Percentiles rank a stretch among this genome's conserved stretches.
Evolutionary conservation across 2,329 filamentous ascomycete genomes (phyloP).

Genomic region (Colletotrichum siamense): DNA sequence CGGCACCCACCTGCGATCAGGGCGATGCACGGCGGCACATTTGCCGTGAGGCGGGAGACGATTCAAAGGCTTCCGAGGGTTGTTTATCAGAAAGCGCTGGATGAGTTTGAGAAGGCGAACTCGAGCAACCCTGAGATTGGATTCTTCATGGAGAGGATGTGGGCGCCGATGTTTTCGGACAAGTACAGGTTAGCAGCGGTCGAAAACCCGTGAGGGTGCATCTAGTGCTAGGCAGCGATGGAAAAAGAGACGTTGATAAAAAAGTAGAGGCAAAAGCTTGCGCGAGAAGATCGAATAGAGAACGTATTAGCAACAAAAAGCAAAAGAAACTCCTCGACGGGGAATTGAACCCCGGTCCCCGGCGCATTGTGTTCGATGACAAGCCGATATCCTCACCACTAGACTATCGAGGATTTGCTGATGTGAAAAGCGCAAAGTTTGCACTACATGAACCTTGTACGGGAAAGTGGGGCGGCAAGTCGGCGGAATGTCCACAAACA

Average conservation of each 20-base stretch:
- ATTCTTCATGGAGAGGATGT: constrained; percentile 24
- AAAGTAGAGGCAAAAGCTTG: no score
- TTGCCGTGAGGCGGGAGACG: constrained; percentile 17
- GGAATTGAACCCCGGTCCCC: constrained; percentile 10
- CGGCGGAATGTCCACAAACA: no score
- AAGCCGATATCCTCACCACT: constrained; percentile 17
- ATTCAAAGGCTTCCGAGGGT: constrained; percentile 8
- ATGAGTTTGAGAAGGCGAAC: constrained; percentile 19
- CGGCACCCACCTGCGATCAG: constrained; percentile 16
- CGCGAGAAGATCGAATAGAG: neutral
- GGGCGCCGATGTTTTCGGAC: constrained; percentile 21
- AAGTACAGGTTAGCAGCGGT: constrained; percentile 3
- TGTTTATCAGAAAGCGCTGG: constrained; percentile 5
- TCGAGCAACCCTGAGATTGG: constrained; percentile 21
- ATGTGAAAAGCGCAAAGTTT: accelerated
- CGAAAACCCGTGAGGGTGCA: neutral
- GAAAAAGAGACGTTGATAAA: neutral
- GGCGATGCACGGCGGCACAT: constrained; percentile 23
- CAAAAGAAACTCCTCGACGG: neutral
- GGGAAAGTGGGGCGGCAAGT: no score
- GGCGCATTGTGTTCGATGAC: no score
- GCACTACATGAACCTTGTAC: accelerated
- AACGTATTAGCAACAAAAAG: neutral
- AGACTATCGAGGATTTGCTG: neutral
- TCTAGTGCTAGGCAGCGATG: neutral